phyloP scores from a whole-genome alignment of 2,329 filamentous ascomycete genomes.

The Sclerotinia glacialis region DNA sequence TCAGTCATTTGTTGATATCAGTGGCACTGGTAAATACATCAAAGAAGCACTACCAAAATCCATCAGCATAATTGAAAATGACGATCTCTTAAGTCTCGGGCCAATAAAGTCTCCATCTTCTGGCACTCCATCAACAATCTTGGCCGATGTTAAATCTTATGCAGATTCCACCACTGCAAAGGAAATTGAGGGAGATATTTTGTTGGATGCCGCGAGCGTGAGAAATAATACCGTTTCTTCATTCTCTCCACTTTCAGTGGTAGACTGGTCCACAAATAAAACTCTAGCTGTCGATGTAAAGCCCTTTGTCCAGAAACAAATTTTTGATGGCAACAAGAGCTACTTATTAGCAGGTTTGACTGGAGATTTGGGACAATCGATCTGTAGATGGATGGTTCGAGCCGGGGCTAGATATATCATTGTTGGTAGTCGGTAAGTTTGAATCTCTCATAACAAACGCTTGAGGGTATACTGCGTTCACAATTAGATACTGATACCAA shows the following conservation, averaged over 20 bases:
- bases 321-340: conserved; percentile 32
- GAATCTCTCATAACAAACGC: background rate
- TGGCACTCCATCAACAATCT: background rate
- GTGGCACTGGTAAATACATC: background rate
- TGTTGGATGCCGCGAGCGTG: background rate
- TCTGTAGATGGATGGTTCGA: conserved; percentile 44
- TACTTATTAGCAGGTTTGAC: conserved; percentile 39
- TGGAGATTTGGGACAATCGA: conserved; percentile 40
- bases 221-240: background rate
- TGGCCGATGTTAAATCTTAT: conserved; percentile 1
- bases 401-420: conserved; percentile 39
- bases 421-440: conserved; percentile 17
- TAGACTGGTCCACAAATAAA: conserved; percentile 22
- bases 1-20: conserved; percentile 15
- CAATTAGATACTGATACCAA: background rate
- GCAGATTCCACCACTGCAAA: background rate
- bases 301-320: background rate
- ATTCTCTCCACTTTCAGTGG: conserved; percentile 3
- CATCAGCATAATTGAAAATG: background rate
- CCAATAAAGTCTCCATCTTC: background rate
- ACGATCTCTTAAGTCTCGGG: background rate
- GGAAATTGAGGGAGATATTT: background rate
- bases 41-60: background rate
- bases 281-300: conserved; percentile 17
- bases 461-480: background rate